These are phyloP conservation scores for Chaetomium olivaceum DNA, from an alignment of 2,329 filamentous ascomycete species.

Conservation along the genomic window DNA sequence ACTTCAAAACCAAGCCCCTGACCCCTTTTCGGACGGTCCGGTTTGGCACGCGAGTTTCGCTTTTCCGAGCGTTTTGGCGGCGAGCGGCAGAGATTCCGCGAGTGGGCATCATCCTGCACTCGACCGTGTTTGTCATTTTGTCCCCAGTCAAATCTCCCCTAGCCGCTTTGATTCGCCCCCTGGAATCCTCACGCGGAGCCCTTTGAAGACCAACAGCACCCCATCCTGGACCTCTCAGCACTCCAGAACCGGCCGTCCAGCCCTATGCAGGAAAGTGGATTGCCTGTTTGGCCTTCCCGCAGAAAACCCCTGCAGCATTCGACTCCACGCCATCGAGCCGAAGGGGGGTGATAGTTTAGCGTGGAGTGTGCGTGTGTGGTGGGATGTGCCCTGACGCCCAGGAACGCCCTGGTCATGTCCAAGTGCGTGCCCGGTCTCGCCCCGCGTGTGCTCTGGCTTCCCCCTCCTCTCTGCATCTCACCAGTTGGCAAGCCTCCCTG, in stretches of 20 bases:
- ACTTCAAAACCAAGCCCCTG: background rate
- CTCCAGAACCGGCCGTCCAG: background rate
- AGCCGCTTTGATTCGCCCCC: background rate
- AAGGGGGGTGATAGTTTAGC: background rate
- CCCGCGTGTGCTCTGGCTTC: too few species aligned
- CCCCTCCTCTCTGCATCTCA: background rate
- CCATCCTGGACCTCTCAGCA: background rate
- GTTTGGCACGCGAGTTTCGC: background rate
- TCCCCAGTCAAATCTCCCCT: conserved; percentile 13
- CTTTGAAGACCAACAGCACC: background rate
- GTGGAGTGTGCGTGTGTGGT: background rate
- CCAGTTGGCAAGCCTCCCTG: background rate
- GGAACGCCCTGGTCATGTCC: background rate
- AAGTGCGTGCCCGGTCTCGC: background rate
- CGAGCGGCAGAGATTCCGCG: background rate
- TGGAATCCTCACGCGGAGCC: background rate
- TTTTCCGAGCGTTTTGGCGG: background rate
- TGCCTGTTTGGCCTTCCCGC: conserved; percentile 4
- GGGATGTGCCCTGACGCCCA: background rate
- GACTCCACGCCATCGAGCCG: background rate
- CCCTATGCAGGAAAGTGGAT: conserved; percentile 6
- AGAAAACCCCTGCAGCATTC: background rate
- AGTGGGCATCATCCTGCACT: background rate
- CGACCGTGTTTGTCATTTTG: background rate
- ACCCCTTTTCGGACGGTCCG: background rate